Base-by-base conservation (phyloP, 768 basidiomycete species). In the Agaricus blazei region DNA sequence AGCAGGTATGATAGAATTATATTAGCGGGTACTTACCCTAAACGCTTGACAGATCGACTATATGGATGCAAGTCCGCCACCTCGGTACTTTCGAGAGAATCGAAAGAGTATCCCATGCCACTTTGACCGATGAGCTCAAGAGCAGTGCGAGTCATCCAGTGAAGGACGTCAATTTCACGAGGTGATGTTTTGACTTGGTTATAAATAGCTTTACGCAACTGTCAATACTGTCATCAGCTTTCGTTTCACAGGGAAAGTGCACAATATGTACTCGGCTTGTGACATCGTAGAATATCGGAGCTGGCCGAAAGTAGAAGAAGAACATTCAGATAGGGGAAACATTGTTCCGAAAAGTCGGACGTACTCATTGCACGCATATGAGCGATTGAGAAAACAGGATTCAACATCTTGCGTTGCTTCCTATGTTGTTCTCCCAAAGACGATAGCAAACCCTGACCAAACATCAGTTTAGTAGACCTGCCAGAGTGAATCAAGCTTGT, bases 51-150 rank as follows among this genome's bases (percentile, higher is more conserved):
- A 6, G 71, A 65, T 14, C 56, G 40, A 19, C 60, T 63, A 49
- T 72, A 78, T 48, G 64, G 71, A 62, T 68, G 70, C 1, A 58
- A 58, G 14, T 40, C 44, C 11, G 55, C 55, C 6, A 19, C 37
- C 37, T 23, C 29, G n/a, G 59, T 57, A 11, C 68, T 68, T 40
- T 70, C 68, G 11, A 81, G 68, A 0, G 70, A 56, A 57, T 77
- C 75, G 40, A 78, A 76, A 12, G 71, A 72, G 47, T 68, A 69
- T 4, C 76, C 75, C n/a, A 82, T 66, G 3, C 79, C 78, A 26
- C 71, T 74, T 66, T 76, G 76, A 14, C 77, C 78, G 48, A 82
- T 74, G 38, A 80, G 66, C 55, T 81, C 79, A 23, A 81, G 67
- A 15, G 79, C 75, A 12, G 72, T 68, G 4, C 79, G 70, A 11